phyloP scores from a whole-genome alignment of 805 yeast genomes.

The Dipodascus albidus region DNA sequence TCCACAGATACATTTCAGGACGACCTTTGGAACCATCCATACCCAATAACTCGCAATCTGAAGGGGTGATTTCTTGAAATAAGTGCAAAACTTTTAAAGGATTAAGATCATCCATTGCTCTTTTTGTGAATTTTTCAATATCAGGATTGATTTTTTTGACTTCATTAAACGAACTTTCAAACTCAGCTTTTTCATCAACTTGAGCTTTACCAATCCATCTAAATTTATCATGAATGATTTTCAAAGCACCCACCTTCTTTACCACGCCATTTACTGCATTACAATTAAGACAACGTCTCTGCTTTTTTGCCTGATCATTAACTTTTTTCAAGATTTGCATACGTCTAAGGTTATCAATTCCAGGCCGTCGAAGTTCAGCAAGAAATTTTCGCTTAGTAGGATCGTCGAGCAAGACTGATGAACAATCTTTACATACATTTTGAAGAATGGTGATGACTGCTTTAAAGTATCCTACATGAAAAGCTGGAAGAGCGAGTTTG shows the following conservation, averaged over 20 bases:
- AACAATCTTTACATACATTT: constrained; percentile 83
- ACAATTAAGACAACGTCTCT: constrained; percentile 81
- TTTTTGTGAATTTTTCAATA: constrained; percentile 70
- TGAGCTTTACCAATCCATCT: constrained; percentile 90
- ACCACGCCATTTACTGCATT: constrained; percentile 92
- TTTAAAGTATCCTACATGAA: constrained; percentile 95
- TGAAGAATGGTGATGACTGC: constrained; percentile 81
- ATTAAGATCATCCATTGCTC: constrained; percentile 87
- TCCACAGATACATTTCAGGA: constrained; percentile 95
- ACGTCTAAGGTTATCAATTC: constrained; percentile 79
- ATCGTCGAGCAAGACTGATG: constrained; percentile 65
- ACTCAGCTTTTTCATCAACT: constrained; percentile 70
- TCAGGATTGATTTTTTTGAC: constrained; percentile 75
- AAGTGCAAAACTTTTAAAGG: constrained; percentile 81
- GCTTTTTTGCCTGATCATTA: constrained; percentile 89
- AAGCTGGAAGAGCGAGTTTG: constrained; percentile 86
- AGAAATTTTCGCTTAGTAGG: constrained; percentile 55
- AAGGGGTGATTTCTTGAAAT: constrained; percentile 74
- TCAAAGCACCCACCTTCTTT: constrained; percentile 91
- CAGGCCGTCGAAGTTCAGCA: constrained; percentile 75
- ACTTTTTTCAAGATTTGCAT: constrained; percentile 79
- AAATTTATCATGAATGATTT: constrained; percentile 90
- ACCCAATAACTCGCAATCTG: constrained; percentile 88
- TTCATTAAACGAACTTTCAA: constrained; percentile 79
- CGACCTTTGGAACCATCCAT: constrained; percentile 81